Conservation (phyloP, 2,329 filamentous ascomycete species). For the Epichloe sp. region DNA sequence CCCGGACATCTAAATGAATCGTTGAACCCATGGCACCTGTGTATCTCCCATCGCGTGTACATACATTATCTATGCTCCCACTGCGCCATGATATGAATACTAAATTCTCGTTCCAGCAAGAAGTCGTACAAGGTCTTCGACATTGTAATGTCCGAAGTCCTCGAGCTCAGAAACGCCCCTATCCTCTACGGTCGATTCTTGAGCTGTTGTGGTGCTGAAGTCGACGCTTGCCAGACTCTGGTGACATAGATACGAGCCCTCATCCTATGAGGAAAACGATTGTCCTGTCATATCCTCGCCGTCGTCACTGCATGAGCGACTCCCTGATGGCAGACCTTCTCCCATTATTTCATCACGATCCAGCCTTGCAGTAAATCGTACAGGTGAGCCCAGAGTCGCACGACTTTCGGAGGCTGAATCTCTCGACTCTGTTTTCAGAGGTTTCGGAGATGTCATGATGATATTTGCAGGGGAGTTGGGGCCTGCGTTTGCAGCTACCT, state of each 20-base stretch:
- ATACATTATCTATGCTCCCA: not conserved
- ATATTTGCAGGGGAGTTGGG: constrained; percentile 15
- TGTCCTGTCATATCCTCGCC: not conserved
- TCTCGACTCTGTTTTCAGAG: constrained; percentile 12
- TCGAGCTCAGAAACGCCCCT: constrained; percentile 13
- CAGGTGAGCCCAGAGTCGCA: constrained; percentile 3
- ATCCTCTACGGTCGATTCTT: not conserved
- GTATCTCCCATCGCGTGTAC: not conserved
- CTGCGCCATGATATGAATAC: constrained; percentile 1
- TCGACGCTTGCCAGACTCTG: constrained; percentile 8
- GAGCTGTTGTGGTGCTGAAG: constrained; percentile 1
- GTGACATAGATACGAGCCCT: not conserved
- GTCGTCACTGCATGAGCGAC: not conserved
- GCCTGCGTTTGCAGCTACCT: constrained; percentile 15
- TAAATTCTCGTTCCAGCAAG: constrained; percentile 11
- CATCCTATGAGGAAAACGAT: constrained; percentile 5
- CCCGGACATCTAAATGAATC: constrained; percentile 1
- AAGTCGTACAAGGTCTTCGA: constrained; percentile 14
- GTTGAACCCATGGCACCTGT: not conserved
- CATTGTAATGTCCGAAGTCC: constrained; percentile 16
- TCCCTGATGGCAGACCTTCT: constrained; percentile 1
- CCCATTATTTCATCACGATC: constrained; percentile 5
- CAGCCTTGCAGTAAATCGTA: constrained; percentile 3
- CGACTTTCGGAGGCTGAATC: constrained; percentile 10
- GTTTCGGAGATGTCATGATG: constrained; percentile 20